Evolutionary conservation across 192 early-diverging fungal genomes (phyloP).

Genomic region (Coemansia sp.): DNA sequence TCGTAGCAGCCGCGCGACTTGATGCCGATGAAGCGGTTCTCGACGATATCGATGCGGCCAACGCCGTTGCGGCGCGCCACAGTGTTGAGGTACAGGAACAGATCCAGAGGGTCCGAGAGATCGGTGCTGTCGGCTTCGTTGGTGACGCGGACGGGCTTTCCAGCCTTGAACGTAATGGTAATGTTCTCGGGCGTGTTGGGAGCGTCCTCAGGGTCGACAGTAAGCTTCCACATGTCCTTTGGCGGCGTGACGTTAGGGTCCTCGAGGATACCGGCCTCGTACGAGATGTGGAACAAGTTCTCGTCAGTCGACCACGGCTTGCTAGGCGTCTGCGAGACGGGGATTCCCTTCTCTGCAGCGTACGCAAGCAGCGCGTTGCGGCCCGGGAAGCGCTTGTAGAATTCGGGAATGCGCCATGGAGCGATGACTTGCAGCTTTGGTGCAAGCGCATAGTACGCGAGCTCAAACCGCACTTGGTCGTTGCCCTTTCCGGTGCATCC

Average conservation of each 20-base stretch:
- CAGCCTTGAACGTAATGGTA: slow-evolving; percentile 83
- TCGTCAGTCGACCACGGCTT: slow-evolving; percentile 99
- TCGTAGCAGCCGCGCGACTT: slow-evolving; percentile 99
- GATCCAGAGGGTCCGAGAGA: slow-evolving; percentile 67
- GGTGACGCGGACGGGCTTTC: slow-evolving; percentile 85
- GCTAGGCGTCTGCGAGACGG: slow-evolving; percentile 91
- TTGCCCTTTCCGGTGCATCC: slow-evolving; percentile 99
- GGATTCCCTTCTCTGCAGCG: slow-evolving; percentile 85
- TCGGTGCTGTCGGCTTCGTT: slow-evolving; percentile 75
- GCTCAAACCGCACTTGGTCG: slow-evolving; percentile 99
- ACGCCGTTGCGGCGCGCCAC: slow-evolving; percentile 95
- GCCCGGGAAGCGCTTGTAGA: slow-evolving; percentile 95
- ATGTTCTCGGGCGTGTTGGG: slow-evolving; percentile 96
- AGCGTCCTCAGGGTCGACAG: slow-evolving; percentile 93
- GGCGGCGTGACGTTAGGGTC: slow-evolving; percentile 95
- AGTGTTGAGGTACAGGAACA: slow-evolving; percentile 96
- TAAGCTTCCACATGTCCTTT: slow-evolving; percentile 99
- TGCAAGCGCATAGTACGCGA: slow-evolving; percentile 95
- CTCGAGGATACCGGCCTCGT: slow-evolving; percentile 97
- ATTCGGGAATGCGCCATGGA: slow-evolving; percentile 93
- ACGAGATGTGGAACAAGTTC: slow-evolving; percentile 99
- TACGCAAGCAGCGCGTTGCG: slow-evolving; percentile 89
- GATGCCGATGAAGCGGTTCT: slow-evolving; percentile 98
- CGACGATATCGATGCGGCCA: slow-evolving; percentile 98
- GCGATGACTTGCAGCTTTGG: slow-evolving; percentile 95